Conservation (phyloP, 2,329 filamentous ascomycete species). For the Aspergillus puulaauensis region DNA sequence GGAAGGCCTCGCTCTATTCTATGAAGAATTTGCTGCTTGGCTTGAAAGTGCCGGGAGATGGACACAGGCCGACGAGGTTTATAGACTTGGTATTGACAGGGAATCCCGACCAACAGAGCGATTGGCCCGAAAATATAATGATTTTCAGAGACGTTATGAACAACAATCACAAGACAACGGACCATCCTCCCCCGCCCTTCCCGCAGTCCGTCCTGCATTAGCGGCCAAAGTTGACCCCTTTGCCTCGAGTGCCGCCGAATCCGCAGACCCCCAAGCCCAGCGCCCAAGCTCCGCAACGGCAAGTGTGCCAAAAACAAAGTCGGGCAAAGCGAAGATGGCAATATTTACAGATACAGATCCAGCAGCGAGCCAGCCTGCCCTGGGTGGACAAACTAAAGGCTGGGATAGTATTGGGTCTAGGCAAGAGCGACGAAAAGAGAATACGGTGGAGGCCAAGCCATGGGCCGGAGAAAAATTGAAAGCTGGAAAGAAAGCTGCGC, state of each 20-base stretch:
- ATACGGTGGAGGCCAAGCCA: conserved; percentile 77
- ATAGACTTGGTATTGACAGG: conserved; percentile 81
- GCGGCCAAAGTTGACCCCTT: conserved; percentile 87
- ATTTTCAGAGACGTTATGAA: conserved; percentile 81
- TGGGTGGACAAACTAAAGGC: conserved; percentile 62
- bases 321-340: conserved; percentile 76
- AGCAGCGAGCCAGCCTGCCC: conserved; percentile 55
- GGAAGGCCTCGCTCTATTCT: conserved; percentile 83
- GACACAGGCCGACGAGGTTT: conserved; percentile 92
- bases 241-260: conserved; percentile 50
- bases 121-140: conserved; percentile 82
- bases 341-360: conserved; percentile 82
- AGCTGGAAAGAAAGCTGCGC: conserved; percentile 77
- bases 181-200: conserved; percentile 83
- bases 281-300: conserved; percentile 50
- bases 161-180: conserved; percentile 63
- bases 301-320: conserved; percentile 56
- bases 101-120: conserved; percentile 81
- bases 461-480: conserved; percentile 92
- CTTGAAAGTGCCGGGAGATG: conserved; percentile 80
- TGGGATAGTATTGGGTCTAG: conserved; percentile 93
- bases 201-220: conserved; percentile 76
- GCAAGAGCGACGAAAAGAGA: conserved; percentile 90
- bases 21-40: conserved; percentile 96
- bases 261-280: conserved; percentile 66